Percentiles rank a stretch among this genome's conserved stretches.
These are phyloP conservation scores for Danielozyma ontarioensis DNA, from an alignment of 805 yeast genomes.

Conservation along the genomic window DNA sequence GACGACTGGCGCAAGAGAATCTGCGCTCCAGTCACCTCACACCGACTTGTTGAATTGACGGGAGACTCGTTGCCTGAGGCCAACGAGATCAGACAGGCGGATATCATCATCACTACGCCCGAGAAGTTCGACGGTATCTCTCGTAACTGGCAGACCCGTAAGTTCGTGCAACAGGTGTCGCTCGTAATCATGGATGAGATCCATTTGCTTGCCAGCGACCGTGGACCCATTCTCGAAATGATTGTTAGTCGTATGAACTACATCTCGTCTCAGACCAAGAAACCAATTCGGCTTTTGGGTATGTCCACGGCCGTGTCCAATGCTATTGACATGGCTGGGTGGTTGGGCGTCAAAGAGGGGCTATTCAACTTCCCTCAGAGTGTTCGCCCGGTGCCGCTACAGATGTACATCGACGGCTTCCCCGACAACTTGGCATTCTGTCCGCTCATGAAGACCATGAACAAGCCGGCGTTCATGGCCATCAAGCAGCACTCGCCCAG, in stretches of 20 bases:
- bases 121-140: conserved; percentile 87
- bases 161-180: conserved; percentile 69
- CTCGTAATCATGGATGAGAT: conserved; percentile 83
- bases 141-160: conserved; percentile 78
- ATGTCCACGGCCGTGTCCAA: conserved; percentile 84
- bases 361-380: conserved; percentile 76
- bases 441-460: conserved; percentile 83
- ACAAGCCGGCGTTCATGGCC: conserved; percentile 87
- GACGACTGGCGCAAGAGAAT: conserved; percentile 69
- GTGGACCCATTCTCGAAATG: conserved; percentile 85
- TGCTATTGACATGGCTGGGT: conserved; percentile 80
- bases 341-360: conserved; percentile 74
- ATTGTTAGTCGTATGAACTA: conserved; percentile 85
- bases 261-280: conserved; percentile 54
- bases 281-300: conserved; percentile 63
- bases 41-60: conserved; percentile 67
- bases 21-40: conserved; percentile 35
- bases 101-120: conserved; percentile 76
- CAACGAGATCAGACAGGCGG: conserved; percentile 59
- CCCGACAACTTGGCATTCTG: conserved; percentile 78
- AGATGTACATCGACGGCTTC: conserved; percentile 84
- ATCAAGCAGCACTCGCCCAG: conserved; percentile 85
- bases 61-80: conserved; percentile 81
- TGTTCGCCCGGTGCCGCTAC: conserved; percentile 80
- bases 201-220: conserved; percentile 76